These are phyloP conservation scores for Speleostelium caveatum DNA, from an alignment of 78 protist genomes.

Conservation along the genomic window DNA sequence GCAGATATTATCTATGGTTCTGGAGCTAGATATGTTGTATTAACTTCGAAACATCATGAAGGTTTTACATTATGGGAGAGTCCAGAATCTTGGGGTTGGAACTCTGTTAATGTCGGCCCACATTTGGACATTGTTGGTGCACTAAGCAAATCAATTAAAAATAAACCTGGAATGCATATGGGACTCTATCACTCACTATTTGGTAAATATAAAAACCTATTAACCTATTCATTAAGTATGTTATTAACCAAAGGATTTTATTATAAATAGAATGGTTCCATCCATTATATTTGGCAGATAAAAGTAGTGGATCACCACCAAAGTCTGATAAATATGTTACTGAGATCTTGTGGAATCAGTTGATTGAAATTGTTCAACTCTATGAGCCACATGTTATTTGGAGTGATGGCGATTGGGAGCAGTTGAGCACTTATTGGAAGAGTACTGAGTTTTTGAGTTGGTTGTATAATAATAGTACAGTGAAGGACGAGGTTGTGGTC, in stretches of 20 bases:
- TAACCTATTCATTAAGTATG: not conserved
- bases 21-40: slow-evolving; percentile 82
- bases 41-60: slow-evolving; percentile 82
- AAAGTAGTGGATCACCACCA: slow-evolving; percentile 4
- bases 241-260: not conserved
- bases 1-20: slow-evolving; percentile 46
- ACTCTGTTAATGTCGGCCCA: slow-evolving; percentile 67
- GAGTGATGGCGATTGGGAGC: slow-evolving; percentile 83
- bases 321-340: slow-evolving; percentile 4
- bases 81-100: slow-evolving; percentile 73
- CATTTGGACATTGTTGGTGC: slow-evolving; percentile 34
- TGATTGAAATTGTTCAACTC: slow-evolving; percentile 30
- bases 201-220: not conserved
- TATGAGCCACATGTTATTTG: slow-evolving; percentile 80
- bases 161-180: slow-evolving; percentile 47
- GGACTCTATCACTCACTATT: slow-evolving; percentile 74
- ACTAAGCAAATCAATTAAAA: slow-evolving; percentile 40
- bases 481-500: slow-evolving; percentile 62
- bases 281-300: slow-evolving; percentile 61
- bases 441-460: slow-evolving; percentile 69
- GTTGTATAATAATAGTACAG: slow-evolving; percentile 44
- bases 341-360: slow-evolving; percentile 33
- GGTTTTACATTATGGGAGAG: slow-evolving; percentile 61
- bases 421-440: slow-evolving; percentile 38
- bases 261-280: slow-evolving; percentile 47